These are phyloP conservation scores for Luvunga scandens DNA, from an alignment of 345 rosid genomes.

Conservation along the genomic window DNA sequence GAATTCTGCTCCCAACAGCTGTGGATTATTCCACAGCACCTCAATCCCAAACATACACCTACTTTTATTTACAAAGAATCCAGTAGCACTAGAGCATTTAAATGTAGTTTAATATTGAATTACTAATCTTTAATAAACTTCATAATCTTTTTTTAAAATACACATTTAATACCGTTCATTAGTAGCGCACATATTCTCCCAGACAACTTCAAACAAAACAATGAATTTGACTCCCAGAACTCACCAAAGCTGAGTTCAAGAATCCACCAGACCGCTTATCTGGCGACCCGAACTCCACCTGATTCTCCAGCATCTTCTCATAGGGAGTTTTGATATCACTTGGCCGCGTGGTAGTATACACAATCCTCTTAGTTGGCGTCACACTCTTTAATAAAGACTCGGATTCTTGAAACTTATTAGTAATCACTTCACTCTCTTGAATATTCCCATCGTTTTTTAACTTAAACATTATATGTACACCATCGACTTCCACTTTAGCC, in stretches of 20 bases:
- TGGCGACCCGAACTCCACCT: constrained; percentile 88
- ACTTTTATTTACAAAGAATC: not conserved
- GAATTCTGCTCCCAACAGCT: too few species aligned
- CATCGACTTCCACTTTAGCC: constrained; percentile 88
- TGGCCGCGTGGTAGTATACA: constrained; percentile 80
- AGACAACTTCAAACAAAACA: not conserved
- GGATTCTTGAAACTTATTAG: constrained; percentile 52
- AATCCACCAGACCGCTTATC: constrained; percentile 83
- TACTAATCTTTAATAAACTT: not conserved
- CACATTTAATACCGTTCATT: not conserved
- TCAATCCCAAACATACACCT: too few species aligned
- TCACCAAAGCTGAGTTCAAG: constrained; percentile 79
- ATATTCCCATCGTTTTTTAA: constrained; percentile 50
- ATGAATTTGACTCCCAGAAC: constrained; percentile 5
- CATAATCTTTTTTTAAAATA: not conserved
- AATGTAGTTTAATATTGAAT: not conserved
- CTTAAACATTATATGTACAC: constrained; percentile 80
- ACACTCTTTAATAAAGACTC: constrained; percentile 54
- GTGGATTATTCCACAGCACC: too few species aligned
- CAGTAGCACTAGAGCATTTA: not conserved
- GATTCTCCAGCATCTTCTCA: constrained; percentile 90
- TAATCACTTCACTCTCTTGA: constrained; percentile 39
- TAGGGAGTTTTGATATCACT: constrained; percentile 82
- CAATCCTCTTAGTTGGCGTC: constrained; percentile 60
- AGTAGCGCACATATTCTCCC: not conserved